Evolutionary conservation across 1,139 yeast genomes (phyloP).

Genomic region (Geotrichum carabidarum): DNA sequence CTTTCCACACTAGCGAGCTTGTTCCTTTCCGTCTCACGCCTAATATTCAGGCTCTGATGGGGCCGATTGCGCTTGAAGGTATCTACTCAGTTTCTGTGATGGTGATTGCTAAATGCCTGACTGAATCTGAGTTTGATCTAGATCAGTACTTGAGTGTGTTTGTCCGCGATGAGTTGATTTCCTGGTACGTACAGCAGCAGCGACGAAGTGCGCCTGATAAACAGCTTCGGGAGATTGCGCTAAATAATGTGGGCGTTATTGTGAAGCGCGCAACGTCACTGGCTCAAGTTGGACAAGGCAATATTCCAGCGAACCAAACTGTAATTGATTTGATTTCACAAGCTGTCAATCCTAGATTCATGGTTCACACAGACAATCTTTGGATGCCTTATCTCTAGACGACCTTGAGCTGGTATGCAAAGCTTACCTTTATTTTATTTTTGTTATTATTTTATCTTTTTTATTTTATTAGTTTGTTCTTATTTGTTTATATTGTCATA

Average conservation of each 20-base stretch:
- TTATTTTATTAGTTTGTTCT: conserved; percentile 2
- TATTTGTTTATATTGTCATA: background rate
- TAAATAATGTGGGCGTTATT: conserved; percentile 80
- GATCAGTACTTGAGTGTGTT: conserved; percentile 77
- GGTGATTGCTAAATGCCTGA: conserved; percentile 79
- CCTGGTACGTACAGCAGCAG: conserved; percentile 84
- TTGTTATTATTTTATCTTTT: conserved; percentile 2
- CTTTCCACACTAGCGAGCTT: conserved; percentile 87
- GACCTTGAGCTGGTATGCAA: background rate
- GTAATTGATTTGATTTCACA: conserved; percentile 87
- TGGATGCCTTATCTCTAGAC: conserved; percentile 89
- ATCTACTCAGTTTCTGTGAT: conserved; percentile 79
- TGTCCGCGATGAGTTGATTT: conserved; percentile 88
- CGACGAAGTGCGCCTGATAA: conserved; percentile 65
- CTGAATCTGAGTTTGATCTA: conserved; percentile 82
- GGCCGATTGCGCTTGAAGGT: conserved; percentile 90
- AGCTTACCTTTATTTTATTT: conserved; percentile 9
- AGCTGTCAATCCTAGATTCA: conserved; percentile 91
- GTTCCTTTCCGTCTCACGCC: conserved; percentile 97
- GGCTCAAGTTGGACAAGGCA: conserved; percentile 73
- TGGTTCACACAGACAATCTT: conserved; percentile 86
- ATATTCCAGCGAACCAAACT: conserved; percentile 84
- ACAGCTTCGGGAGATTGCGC: conserved; percentile 80
- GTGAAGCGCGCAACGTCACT: conserved; percentile 57
- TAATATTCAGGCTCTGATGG: conserved; percentile 86